Conservation (phyloP, 352 stramenopile genomes). For the Blastocystis sp. region DNA sequence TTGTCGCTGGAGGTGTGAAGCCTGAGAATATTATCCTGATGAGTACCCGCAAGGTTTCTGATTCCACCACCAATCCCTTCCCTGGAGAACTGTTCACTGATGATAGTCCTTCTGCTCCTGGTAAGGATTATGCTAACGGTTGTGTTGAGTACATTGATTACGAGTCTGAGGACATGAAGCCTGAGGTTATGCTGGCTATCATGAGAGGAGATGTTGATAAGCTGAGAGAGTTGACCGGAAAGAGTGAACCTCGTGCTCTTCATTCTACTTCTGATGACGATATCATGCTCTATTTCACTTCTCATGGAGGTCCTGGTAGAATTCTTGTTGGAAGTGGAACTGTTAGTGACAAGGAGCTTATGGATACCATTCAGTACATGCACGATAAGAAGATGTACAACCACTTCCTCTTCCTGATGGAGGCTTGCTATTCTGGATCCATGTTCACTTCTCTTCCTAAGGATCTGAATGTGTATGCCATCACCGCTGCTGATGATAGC, state of each 20-base stretch:
- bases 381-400: constrained; percentile 77
- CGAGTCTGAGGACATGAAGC: background rate
- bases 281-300: constrained; percentile 83
- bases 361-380: constrained; percentile 74
- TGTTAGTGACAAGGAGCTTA: constrained; percentile 72
- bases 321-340: constrained; percentile 75
- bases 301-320: constrained; percentile 77
- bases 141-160: constrained; percentile 52
- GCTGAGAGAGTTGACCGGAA: constrained; percentile 66
- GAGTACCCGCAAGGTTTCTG: background rate
- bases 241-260: constrained; percentile 47
- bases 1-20: constrained; percentile 54
- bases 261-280: constrained; percentile 71
- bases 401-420: constrained; percentile 80
- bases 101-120: constrained; percentile 27
- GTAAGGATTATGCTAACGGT: constrained; percentile 34
- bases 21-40: constrained; percentile 52
- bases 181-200: constrained; percentile 43
- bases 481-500: constrained; percentile 71
- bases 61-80: background rate
- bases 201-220: constrained; percentile 44
- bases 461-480: constrained; percentile 70
- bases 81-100: constrained; percentile 53
- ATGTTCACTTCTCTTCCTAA: constrained; percentile 79
- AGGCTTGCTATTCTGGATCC: constrained; percentile 81